Evolutionary conservation across 805 yeast genomes (phyloP).

Genomic region (Spathaspora sp.): DNA sequence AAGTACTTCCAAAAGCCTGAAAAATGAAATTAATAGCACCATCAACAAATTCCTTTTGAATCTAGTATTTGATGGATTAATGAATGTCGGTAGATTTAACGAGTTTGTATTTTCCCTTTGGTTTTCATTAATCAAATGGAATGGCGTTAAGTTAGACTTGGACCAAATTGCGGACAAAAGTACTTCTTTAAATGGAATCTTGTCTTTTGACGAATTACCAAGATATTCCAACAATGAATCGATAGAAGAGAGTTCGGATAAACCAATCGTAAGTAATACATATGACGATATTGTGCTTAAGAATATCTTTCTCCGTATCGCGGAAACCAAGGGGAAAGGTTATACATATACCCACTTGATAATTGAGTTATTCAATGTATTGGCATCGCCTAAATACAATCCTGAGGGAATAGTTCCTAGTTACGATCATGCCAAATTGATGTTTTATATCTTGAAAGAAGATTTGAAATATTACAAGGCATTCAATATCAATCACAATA

Average conservation of each 20-base stretch:
- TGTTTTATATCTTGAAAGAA: constrained; percentile 22
- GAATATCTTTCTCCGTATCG: constrained; percentile 29
- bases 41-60: constrained; percentile 31
- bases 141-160: constrained; percentile 9
- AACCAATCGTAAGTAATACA: neutral
- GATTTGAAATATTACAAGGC: constrained; percentile 13
- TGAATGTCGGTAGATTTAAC: constrained; percentile 24
- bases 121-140: constrained; percentile 32
- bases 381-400: constrained; percentile 16
- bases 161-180: neutral
- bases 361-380: constrained; percentile 23
- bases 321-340: constrained; percentile 16
- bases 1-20: neutral
- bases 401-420: constrained; percentile 12
- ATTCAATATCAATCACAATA: constrained; percentile 9
- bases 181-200: neutral
- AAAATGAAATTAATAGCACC: constrained; percentile 1
- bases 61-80: constrained; percentile 26
- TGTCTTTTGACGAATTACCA: neutral
- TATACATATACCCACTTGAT: constrained; percentile 19
- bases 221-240: neutral
- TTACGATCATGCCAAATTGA: constrained; percentile 19
- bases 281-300: constrained; percentile 29
- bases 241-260: neutral
- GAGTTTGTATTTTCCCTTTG: constrained; percentile 30